Base-by-base conservation (phyloP, 495 filamentous ascomycete species). In the Penicillium longicatenatum region DNA sequence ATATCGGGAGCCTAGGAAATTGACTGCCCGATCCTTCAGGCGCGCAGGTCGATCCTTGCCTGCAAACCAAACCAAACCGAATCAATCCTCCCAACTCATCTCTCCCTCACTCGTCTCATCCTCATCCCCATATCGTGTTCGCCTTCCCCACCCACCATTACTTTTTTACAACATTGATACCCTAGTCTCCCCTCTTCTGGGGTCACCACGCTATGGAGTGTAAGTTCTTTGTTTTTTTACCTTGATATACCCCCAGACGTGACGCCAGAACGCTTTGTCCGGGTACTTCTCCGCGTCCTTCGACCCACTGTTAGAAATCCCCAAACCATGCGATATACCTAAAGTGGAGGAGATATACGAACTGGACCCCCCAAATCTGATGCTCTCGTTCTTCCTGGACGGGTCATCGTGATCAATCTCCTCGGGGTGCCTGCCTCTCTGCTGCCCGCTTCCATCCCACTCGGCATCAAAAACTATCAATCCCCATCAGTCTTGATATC, bases 161-260 rank as follows among this genome's bases (percentile, higher is more conserved):
- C 50, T 60, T 59, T 64, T 43, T 46, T 54, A 42, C 47, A 57
- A 69, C 59, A 66, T 66, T 71, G 60, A 67, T 67, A 60, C 49
- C 47, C 49, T 64, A 61, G 37, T 48, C 56, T 60, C 60, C 69
- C 70, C 73, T 70, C 47, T 67, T 61, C 65, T 61, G 76, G 77
- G 77, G 77, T 79, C 77, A 77, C 77, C 77, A 71, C 75, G 77
- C 75, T 77, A 76, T 77, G 73, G 73, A 77, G 63, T 74, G 77
- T 79, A 70, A 77, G 77, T 77, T 33, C 63, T 67, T 71, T 69
- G 72, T 59, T 70, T 70, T 54, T 58, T 54, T 59, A 57, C 50
- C 52, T 67, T 31, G 45, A 57, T 29, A 11, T 54, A n/a, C 19
- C 54, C 53, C 61, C 24, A 53, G 31, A 45, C 69, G 64, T 71